phyloP scores from a whole-genome alignment of 169 alveolate species.

The Plasmodium billcollinsi region DNA sequence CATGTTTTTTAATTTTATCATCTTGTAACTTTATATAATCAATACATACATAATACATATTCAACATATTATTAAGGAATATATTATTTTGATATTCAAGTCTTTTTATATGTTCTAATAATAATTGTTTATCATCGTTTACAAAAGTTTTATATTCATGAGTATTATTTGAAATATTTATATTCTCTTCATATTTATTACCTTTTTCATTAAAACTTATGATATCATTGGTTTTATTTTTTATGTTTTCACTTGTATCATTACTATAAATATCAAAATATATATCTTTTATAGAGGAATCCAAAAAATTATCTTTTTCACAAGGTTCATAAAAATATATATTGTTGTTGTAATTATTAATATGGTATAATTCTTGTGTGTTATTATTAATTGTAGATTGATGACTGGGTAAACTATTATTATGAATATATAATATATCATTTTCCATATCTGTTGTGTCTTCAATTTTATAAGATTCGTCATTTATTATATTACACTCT shows the following conservation, averaged over 20 bases:
- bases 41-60: constrained; percentile 71
- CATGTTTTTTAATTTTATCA: constrained; percentile 71
- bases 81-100: constrained; percentile 71
- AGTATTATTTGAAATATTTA: neutral
- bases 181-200: neutral
- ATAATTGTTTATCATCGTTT: constrained; percentile 25
- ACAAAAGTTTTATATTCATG: constrained; percentile 2
- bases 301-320: constrained; percentile 3
- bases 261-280: constrained; percentile 44
- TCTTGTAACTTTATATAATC: constrained; percentile 76
- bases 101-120: constrained; percentile 69
- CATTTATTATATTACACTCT: constrained; percentile 10
- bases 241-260: neutral
- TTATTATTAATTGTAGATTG: constrained; percentile 13
- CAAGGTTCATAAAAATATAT: too few species aligned
- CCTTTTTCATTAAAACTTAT: neutral
- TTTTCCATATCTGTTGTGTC: constrained; percentile 19
- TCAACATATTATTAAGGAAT: constrained; percentile 65
- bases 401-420: neutral
- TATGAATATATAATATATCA: constrained; percentile 8
- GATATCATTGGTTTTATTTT: too few species aligned
- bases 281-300: constrained; percentile 25
- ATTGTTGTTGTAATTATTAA: constrained; percentile 4
- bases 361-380: neutral
- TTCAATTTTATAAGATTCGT: neutral